phyloP scores from a whole-genome alignment of 805 yeast species.

The Kazachstania martiniae region DNA sequence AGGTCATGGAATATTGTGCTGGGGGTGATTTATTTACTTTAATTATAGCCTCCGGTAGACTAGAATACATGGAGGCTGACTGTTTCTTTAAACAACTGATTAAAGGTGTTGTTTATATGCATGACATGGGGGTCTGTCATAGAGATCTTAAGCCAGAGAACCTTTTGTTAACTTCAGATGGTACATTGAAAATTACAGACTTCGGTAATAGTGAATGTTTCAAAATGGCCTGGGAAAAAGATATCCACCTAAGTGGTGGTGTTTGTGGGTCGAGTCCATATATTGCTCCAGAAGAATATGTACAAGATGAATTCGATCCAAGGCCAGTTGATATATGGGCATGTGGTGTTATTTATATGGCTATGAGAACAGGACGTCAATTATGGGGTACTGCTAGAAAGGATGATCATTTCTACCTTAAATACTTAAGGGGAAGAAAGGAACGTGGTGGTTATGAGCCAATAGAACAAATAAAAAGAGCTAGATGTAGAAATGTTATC shows the following conservation, averaged over 20 bases:
- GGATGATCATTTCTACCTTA: constrained; percentile 71
- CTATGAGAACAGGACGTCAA: constrained; percentile 90
- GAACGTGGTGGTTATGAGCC: constrained; percentile 86
- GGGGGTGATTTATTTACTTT: constrained; percentile 75
- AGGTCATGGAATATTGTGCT: constrained; percentile 75
- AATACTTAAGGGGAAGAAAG: constrained; percentile 67
- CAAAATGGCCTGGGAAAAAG: constrained; percentile 74
- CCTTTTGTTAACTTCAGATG: constrained; percentile 62
- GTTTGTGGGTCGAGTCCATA: constrained; percentile 82
- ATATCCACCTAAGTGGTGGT: constrained; percentile 59
- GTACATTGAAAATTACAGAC: constrained; percentile 72
- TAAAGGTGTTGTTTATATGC: constrained; percentile 80
- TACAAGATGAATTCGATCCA: constrained; percentile 60
- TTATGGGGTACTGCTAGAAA: constrained; percentile 77
- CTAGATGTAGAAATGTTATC: constrained; percentile 85
- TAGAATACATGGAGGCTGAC: constrained; percentile 77
- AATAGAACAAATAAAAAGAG: constrained; percentile 72
- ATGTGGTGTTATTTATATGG: constrained; percentile 87
- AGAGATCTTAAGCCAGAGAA: constrained; percentile 94
- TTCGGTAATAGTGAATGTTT: constrained; percentile 82
- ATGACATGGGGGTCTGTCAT: constrained; percentile 82
- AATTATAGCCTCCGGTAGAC: constrained; percentile 64
- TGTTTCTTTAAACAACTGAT: constrained; percentile 82
- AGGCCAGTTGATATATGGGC: constrained; percentile 84
- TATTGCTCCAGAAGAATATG: constrained; percentile 81